Evolutionary conservation across 129 eudicot genomes (phyloP), one percentile per base, ranked within the genome.

Genomic region (Rutidosis leptorrhynchoides): DNA sequence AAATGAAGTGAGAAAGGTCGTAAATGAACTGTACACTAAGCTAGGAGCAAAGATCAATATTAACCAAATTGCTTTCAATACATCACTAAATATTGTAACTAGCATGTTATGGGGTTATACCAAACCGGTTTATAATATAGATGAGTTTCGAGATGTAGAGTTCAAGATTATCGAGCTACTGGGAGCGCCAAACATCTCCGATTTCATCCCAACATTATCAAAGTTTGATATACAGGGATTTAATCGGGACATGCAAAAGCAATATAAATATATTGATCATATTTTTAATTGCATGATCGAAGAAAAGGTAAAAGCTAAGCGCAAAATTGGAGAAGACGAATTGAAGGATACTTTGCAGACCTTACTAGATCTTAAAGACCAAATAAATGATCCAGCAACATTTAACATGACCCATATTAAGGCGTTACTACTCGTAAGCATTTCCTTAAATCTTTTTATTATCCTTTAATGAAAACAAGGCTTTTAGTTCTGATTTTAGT

Each of bases 271-370:
- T 16, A 64, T 83, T 29, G 84, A 83, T 20, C 17, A n/a, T 1
- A 33, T 76, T 40, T 35, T 79, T 1, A 53, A 59, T 3, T 21
- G 21, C 5, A 61, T 83, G 69, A 55, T 83, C 42, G 43, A 69
- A 21, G 58, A 30, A 73, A 27, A 73, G 79, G 54, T 35, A 26
- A 33, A 51, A n/a, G n/a, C n/a, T 53, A 29, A 24, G 30, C n/a
- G 54, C 64, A 7, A 74, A 71, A 6, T 35, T 16, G 30, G 52
- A 25, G 33, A 71, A 64, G 70, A 53, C 29, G 76, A 64, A 21
- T n/a, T n/a, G n/a, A 83, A 64, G 32, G 87, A 83, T 33, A 72
- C 79, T 52, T 51, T 83, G 17, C 77, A 83, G 52, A 67, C 76
- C 27, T 9, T 78, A 32, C 54, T 82, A 56, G 79, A 75, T 61